Percentiles rank a stretch among this genome's conserved stretches.
phyloP scores from a whole-genome alignment of 345 rosid genomes.

The Adansonia digitata region DNA sequence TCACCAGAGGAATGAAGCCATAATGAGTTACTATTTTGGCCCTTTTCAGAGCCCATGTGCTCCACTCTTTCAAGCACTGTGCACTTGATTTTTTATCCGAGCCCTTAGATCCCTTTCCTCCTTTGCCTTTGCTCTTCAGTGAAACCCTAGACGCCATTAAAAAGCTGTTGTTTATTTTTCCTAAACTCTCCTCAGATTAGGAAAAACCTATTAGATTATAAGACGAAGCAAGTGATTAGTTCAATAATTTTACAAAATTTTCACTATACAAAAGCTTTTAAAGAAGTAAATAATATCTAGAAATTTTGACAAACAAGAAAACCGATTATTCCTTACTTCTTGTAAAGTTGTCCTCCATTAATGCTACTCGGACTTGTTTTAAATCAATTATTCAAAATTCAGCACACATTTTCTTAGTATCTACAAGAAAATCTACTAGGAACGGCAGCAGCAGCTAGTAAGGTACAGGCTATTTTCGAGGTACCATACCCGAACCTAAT shows the following conservation, averaged over 20 bases:
- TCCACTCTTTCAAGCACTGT: conserved; percentile 77
- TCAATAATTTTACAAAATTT: too few species aligned
- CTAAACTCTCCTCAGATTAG: too few species aligned
- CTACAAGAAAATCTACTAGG: background rate
- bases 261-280: background rate
- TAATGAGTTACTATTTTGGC: conserved; percentile 90
- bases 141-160: conserved; percentile 50
- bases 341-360: background rate
- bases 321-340: background rate
- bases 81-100: conserved; percentile 35
- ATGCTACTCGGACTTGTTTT: background rate
- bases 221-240: background rate
- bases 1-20: conserved; percentile 84
- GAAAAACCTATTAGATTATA: background rate
- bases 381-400: background rate
- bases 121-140: conserved; percentile 46
- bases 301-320: background rate
- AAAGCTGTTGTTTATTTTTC: background rate
- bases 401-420: background rate
- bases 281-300: background rate
- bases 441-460: background rate
- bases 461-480: background rate
- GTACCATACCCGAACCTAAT: background rate
- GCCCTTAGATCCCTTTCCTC: conserved; percentile 40
- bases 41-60: conserved; percentile 82